phyloP scores from a whole-genome alignment of 2,329 filamentous ascomycete species.

The Tolypocladium album region DNA sequence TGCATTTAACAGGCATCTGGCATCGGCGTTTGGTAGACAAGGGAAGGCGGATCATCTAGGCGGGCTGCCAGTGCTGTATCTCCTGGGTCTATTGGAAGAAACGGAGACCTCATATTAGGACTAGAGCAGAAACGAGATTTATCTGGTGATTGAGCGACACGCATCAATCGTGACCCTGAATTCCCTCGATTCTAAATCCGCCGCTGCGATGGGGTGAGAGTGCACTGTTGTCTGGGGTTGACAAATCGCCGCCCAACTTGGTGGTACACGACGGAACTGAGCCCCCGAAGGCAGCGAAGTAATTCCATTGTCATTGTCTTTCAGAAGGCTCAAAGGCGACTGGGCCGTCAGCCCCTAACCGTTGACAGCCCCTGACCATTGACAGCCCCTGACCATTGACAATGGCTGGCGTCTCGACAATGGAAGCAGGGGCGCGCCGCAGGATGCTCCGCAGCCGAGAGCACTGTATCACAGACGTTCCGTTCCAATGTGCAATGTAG shows the following conservation, averaged over 20 bases:
- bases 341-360: too few relatives aligned
- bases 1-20: not conserved
- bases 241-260: not conserved
- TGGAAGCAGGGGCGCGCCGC: not conserved
- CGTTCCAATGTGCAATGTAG: not conserved
- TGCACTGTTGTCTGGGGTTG: too few relatives aligned
- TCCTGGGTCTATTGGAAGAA: not conserved
- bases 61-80: not conserved
- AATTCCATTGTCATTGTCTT: not conserved
- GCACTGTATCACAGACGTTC: not conserved
- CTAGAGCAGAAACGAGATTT: not conserved
- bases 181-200: not conserved
- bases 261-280: not conserved
- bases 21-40: conserved; percentile 2
- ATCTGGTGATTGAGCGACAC: not conserved
- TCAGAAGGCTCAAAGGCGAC: not conserved
- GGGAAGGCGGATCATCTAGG: not conserved
- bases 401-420: not conserved
- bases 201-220: not conserved
- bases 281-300: not conserved
- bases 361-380: too few relatives aligned
- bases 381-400: too few relatives aligned
- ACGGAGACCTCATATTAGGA: not conserved
- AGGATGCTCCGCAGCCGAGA: not conserved
- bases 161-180: not conserved